These are phyloP conservation scores for Talaromyces sp. DNA, from an alignment of 2,329 filamentous ascomycete species.

Conservation along the genomic window DNA sequence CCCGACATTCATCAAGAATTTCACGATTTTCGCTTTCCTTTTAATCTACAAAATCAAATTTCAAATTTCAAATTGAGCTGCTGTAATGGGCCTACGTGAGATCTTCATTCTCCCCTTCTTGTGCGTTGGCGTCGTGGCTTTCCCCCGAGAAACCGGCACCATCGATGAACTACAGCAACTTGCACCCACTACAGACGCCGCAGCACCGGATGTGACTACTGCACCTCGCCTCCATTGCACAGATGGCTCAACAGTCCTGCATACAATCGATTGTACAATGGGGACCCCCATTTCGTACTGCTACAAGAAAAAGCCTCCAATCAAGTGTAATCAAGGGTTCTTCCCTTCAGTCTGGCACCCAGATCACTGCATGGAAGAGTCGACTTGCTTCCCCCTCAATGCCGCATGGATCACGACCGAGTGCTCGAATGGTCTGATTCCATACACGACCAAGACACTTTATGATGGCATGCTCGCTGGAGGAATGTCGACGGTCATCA, in stretches of 20 bases:
- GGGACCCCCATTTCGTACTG: conserved; percentile 28
- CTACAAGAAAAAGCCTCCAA: conserved; percentile 18
- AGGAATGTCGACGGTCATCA: conserved; percentile 21
- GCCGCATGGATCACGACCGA: conserved; percentile 28
- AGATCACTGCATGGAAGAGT: conserved; percentile 24
- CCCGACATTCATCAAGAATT: neutral
- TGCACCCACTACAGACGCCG: neutral
- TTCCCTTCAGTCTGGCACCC: conserved; percentile 30
- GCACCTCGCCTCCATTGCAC: conserved; percentile 18
- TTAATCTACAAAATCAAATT: neutral
- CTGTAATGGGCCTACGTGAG: neutral
- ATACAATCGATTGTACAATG: conserved; percentile 32
- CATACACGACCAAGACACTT: conserved; percentile 23
- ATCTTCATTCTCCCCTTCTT: neutral
- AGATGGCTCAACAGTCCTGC: conserved; percentile 22
- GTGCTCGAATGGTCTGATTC: conserved; percentile 28
- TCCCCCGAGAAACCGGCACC: conserved; percentile 12
- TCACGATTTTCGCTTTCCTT: neutral
- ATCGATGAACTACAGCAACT: neutral
- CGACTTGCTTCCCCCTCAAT: conserved; percentile 27
- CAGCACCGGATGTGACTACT: conserved; percentile 14
- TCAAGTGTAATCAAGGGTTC: conserved; percentile 22
- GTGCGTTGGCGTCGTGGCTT: conserved; percentile 1
- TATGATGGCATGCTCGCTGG: conserved; percentile 24
- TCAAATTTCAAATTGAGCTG: neutral